phyloP scores from a whole-genome alignment of 1,284 basidiomycete genomes.

The Ustilago curta region DNA sequence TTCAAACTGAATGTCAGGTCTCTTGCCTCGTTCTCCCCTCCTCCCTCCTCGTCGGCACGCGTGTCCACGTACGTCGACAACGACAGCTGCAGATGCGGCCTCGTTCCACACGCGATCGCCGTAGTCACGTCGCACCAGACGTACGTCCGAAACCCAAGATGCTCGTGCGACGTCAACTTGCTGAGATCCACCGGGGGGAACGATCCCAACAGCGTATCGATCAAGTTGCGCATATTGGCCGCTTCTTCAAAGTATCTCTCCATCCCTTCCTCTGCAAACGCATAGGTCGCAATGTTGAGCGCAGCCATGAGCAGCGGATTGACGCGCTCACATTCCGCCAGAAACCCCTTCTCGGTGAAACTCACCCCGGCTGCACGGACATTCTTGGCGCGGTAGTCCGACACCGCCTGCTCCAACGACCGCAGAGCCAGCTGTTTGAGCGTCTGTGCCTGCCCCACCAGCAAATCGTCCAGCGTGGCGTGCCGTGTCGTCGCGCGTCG shows the following conservation, averaged over 20 bases:
- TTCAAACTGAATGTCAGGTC: slow-evolving; percentile 32
- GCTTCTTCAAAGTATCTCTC: slow-evolving; percentile 42
- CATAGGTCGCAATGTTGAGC: slow-evolving; percentile 46
- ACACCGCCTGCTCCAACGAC: slow-evolving; percentile 33
- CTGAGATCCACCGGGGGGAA: slow-evolving; percentile 38
- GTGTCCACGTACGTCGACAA: slow-evolving; percentile 11
- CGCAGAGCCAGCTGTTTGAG: slow-evolving; percentile 37
- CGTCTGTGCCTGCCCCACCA: slow-evolving; percentile 42
- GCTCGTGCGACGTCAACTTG: slow-evolving; percentile 29
- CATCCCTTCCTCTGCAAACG: slow-evolving; percentile 43
- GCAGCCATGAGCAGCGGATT: slow-evolving; percentile 38
- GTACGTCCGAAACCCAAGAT: slow-evolving; percentile 38
- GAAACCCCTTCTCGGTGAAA: slow-evolving; percentile 40
- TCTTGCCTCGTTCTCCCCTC: not conserved
- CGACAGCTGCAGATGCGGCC: slow-evolving; percentile 40
- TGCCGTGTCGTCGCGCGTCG: slow-evolving; percentile 24
- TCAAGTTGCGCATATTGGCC: slow-evolving; percentile 23
- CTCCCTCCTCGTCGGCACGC: not conserved
- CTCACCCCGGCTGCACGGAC: slow-evolving; percentile 25
- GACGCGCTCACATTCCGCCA: slow-evolving; percentile 22
- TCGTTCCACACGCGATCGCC: slow-evolving; percentile 37
- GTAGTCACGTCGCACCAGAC: slow-evolving; percentile 39
- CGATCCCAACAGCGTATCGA: slow-evolving; percentile 29
- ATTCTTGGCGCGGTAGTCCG: slow-evolving; percentile 32
- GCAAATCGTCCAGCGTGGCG: slow-evolving; percentile 39